Evolutionary conservation across 108 stramenopile genomes (phyloP).

Genomic region (Pseudonitzschia pungens): DNA sequence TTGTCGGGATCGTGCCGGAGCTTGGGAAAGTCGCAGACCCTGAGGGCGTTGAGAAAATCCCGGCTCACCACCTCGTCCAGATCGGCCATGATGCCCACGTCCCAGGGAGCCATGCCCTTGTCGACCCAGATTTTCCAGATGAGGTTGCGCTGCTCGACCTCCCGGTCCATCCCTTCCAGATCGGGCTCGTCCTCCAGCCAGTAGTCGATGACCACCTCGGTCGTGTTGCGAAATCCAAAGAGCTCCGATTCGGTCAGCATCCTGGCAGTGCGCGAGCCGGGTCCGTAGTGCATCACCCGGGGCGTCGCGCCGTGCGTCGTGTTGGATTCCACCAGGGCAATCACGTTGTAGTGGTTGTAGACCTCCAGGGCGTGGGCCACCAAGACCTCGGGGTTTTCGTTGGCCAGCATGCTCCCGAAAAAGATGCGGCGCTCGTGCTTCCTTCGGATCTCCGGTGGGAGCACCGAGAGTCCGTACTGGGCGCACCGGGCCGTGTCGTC

Average conservation of each 20-base stretch:
- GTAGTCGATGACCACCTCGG: constrained; percentile 11
- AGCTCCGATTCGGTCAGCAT: neutral
- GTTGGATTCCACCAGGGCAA: constrained; percentile 59
- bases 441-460: neutral
- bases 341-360: constrained; percentile 49
- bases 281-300: constrained; percentile 12
- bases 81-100: constrained; percentile 56
- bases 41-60: constrained; percentile 59
- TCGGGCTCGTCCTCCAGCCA: constrained; percentile 17
- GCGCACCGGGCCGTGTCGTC: constrained; percentile 1
- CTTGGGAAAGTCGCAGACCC: constrained; percentile 43
- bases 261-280: neutral
- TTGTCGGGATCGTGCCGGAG: neutral
- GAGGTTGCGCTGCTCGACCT: constrained; percentile 48
- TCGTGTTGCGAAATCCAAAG: neutral
- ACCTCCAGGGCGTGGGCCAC: constrained; percentile 40
- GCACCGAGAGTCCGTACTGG: neutral
- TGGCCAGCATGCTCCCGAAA: constrained; percentile 42
- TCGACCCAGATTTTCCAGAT: constrained; percentile 49
- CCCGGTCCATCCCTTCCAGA: constrained; percentile 4
- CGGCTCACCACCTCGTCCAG: constrained; percentile 52
- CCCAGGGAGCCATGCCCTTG: constrained; percentile 54
- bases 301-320: constrained; percentile 39
- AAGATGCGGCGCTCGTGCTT: constrained; percentile 3
- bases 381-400: constrained; percentile 46